Conservation (phyloP, 108 stramenopile genomes). For the Fistulifera solaris region DNA sequence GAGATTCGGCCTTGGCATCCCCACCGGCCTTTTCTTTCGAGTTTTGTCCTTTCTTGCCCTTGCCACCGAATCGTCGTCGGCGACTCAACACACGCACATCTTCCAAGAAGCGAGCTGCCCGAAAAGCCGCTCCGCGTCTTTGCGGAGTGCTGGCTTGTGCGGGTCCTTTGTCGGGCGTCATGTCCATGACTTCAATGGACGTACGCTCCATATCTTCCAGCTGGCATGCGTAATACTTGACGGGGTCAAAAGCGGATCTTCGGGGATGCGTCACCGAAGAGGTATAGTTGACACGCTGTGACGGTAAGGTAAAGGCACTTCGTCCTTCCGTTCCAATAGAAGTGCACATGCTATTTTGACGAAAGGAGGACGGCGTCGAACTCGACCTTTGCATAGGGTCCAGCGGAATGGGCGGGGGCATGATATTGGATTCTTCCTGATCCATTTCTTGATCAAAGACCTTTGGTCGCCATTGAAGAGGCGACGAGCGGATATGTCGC, state of each 20-base stretch:
- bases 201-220: slow-evolving; percentile 10
- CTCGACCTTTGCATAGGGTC: slow-evolving; percentile 5
- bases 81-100: slow-evolving; percentile 1
- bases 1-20: not conserved
- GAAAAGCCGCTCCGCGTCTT: not conserved
- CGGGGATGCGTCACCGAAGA: not conserved
- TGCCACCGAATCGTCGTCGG: slow-evolving; percentile 1
- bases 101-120: not conserved
- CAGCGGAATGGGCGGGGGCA: slow-evolving; percentile 1
- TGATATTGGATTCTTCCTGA: not conserved
- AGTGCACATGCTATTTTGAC: not conserved
- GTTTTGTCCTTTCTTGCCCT: too few species aligned
- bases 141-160: not conserved
- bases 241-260: slow-evolving; percentile 5
- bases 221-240: slow-evolving; percentile 2
- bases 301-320: not conserved
- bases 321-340: not conserved
- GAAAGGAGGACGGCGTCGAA: slow-evolving; percentile 6
- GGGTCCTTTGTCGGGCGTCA: not conserved
- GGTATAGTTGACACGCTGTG: not conserved
- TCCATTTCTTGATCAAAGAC: not conserved
- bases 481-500: slow-evolving; percentile 7
- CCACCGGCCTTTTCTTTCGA: too few species aligned
- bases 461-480: not conserved
- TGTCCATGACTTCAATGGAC: slow-evolving; percentile 5